phyloP scores from a whole-genome alignment of 2,329 filamentous ascomycete species.

The Neofusicoccum sp. region DNA sequence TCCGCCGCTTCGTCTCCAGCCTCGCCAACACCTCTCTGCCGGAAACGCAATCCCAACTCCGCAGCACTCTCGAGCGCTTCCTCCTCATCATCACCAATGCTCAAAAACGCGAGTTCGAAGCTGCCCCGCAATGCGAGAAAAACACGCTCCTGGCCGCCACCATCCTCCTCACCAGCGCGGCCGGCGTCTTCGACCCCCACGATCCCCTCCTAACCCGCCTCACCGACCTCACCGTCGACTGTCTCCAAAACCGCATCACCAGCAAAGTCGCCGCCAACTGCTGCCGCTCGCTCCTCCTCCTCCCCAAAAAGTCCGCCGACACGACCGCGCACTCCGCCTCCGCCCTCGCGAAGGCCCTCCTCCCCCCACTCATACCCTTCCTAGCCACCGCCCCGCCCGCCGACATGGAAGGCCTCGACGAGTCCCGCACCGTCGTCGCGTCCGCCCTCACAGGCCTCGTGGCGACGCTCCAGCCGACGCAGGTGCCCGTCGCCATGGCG shows the following conservation, averaged over 20 bases:
- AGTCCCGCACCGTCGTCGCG: constrained; percentile 69
- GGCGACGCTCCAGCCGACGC: constrained; percentile 40
- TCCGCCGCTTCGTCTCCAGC: constrained; percentile 85
- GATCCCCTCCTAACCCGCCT: constrained; percentile 77
- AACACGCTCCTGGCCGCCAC: constrained; percentile 88
- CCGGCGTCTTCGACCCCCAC: constrained; percentile 70
- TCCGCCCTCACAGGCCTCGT: constrained; percentile 78
- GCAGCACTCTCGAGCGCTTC: constrained; percentile 81
- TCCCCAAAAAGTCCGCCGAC: constrained; percentile 51
- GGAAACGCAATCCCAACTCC: constrained; percentile 69
- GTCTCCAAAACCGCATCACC: constrained; percentile 77
- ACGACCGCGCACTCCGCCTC: constrained; percentile 31
- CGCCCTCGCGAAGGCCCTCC: constrained; percentile 72
- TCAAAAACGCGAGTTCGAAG: constrained; percentile 74
- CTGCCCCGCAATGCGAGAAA: constrained; percentile 85
- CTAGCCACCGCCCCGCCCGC: constrained; percentile 55
- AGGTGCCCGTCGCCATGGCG: constrained; percentile 66
- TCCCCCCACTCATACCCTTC: constrained; percentile 77
- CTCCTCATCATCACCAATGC: constrained; percentile 76
- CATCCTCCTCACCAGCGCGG: constrained; percentile 81
- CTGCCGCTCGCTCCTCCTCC: constrained; percentile 78
- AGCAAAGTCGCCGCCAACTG: constrained; percentile 91
- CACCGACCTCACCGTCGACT: constrained; percentile 81
- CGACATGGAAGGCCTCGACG: constrained; percentile 77
- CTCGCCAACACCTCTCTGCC: constrained; percentile 55